These are phyloP conservation scores for Gossypium aridum DNA, from an alignment of 441 rosid genomes.

Conservation along the genomic window DNA sequence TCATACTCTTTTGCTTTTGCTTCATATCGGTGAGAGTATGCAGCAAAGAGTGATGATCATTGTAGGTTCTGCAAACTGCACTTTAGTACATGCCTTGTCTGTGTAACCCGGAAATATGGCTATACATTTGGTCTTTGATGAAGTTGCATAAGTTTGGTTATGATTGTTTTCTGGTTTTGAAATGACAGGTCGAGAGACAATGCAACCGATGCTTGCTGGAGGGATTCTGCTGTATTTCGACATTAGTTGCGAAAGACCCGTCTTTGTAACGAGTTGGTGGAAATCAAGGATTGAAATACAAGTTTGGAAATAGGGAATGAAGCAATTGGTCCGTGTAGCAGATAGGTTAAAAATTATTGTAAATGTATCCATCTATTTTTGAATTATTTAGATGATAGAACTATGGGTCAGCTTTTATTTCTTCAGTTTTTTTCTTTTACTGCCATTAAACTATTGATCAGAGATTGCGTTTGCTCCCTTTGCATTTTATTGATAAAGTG, in stretches of 20 bases:
- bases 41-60: background rate
- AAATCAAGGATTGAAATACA: constrained; percentile 21
- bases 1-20: too few species aligned
- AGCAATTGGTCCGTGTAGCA: constrained; percentile 49
- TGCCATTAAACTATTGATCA: background rate
- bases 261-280: background rate
- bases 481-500: background rate
- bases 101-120: background rate
- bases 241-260: constrained; percentile 13
- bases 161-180: background rate
- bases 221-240: constrained; percentile 15
- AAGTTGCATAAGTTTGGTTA: background rate
- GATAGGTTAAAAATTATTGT: constrained; percentile 26
- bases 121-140: background rate
- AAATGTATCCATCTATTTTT: constrained; percentile 16
- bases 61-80: background rate
- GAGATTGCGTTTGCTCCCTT: background rate
- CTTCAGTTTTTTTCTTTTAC: background rate
- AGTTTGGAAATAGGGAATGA: constrained; percentile 41
- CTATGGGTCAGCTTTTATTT: background rate
- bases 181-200: constrained; percentile 22
- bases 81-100: background rate
- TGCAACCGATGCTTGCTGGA: constrained; percentile 12
- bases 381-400: constrained; percentile 13
- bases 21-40: too few species aligned